Base-by-base conservation (phyloP, 805 yeast genomes). In the Lachancea meyersii region DNA sequence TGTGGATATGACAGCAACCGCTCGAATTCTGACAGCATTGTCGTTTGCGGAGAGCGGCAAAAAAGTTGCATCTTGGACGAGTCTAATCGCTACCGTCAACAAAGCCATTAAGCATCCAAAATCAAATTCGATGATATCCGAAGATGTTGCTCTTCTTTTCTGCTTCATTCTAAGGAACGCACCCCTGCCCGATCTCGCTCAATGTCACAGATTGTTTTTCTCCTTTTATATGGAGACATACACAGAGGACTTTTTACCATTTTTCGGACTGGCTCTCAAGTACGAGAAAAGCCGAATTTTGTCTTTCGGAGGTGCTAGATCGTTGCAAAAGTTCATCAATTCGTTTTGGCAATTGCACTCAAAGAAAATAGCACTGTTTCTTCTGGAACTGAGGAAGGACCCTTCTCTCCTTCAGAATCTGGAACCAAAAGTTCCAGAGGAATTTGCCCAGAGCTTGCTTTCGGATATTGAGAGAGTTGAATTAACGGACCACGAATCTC, bases 31-130 rank as follows among this genome's bases (percentile, higher is more conserved):
- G 31, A 57, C 72, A 0, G 60, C 80, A 0, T 55, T 82, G 38
- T 57, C 72, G 0, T 84, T 80, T 60, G 79, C 85, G 2, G 89
- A 82, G 46, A 77, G 86, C 36, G 93, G 93, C 52, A 73, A 62
- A 46, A 81, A 79, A 53, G 71, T 82, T 3, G 54, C 69, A 1
- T 63, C 70, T 48, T 83, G 91, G 91, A 40, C 46, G 5, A 38
- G 13, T 18, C 33, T 52, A 9, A 43, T 48, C 9, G 30, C 34
- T 10, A 16, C 54, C 20, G 43, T 51, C 11, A 48, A 47, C 19
- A 47, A 35, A 19, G 23, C 55, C 3, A 38, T 54, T 10, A 22
- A 36, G 3, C 41, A 43, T 14, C 41, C 47, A n/a, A 41, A 40
- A 13, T 26, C 30, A 5, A 19, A 30, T 3, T 18, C 36, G 2